These are phyloP conservation scores for Anisodus tanguticus DNA, from an alignment of 257 asterid genomes.

Conservation along the genomic window DNA sequence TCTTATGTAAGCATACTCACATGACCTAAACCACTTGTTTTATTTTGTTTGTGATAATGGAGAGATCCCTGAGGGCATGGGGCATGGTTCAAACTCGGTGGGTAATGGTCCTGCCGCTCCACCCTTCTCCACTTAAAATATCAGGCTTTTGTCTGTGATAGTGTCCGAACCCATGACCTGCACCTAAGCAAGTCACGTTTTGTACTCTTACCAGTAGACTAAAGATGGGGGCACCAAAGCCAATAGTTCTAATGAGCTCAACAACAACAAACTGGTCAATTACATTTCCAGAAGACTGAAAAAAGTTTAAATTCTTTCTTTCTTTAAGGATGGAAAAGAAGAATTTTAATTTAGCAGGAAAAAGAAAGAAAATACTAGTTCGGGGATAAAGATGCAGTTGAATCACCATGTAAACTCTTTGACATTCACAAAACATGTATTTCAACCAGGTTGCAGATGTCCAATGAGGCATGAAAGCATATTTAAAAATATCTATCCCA, in stretches of 20 bases:
- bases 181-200: neutral
- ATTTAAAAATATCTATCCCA: neutral
- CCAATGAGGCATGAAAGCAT: neutral
- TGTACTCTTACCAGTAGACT: neutral
- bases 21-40: neutral
- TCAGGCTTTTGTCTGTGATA: no score
- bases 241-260: conserved; percentile 9
- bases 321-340: neutral
- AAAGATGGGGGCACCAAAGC: neutral
- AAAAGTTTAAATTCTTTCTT: neutral
- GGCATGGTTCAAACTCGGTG: neutral
- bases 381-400: neutral
- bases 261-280: neutral
- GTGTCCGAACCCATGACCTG: neutral
- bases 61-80: neutral
- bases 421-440: conserved; percentile 2
- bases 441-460: conserved; percentile 3
- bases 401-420: neutral
- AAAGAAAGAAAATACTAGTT: neutral
- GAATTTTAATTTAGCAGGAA: neutral
- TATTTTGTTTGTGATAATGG: neutral
- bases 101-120: neutral
- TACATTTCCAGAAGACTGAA: neutral
- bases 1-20: no score
- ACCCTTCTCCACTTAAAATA: neutral